Evolutionary conservation across 805 yeast species (phyloP).

Genomic region (Schizosaccharomyces octosporus): DNA sequence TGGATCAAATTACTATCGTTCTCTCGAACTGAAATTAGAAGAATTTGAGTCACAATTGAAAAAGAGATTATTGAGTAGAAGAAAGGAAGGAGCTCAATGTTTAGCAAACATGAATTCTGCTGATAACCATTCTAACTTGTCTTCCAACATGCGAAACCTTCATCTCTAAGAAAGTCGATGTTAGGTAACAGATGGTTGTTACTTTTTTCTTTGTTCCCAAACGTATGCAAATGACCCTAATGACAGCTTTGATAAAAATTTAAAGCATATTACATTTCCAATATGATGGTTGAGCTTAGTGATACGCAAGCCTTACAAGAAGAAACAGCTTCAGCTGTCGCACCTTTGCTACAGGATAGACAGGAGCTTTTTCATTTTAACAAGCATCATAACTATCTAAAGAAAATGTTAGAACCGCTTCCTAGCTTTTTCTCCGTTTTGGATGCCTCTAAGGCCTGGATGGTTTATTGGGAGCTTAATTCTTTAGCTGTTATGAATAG

Average conservation of each 20-base stretch:
- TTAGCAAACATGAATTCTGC: background rate
- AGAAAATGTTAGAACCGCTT: conserved; percentile 12
- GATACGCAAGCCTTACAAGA: background rate
- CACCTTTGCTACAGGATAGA: background rate
- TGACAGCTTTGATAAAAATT: too few relatives aligned
- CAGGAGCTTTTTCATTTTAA: background rate
- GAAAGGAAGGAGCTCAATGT: background rate
- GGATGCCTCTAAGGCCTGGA: conserved; percentile 87
- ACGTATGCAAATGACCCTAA: too few relatives aligned
- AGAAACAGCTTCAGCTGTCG: background rate
- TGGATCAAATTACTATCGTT: background rate
- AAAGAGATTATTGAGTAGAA: background rate
- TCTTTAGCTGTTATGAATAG: conserved; percentile 21
- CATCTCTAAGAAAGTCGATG: background rate
- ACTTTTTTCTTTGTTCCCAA: background rate
- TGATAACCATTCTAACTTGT: background rate
- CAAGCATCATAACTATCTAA: background rate
- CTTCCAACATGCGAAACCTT: background rate
- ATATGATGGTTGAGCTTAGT: background rate
- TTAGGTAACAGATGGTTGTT: background rate
- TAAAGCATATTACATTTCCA: too few relatives aligned
- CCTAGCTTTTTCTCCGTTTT: conserved; percentile 29
- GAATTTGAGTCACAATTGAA: background rate
- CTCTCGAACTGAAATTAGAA: background rate
- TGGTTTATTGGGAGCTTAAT: conserved; percentile 62